Conservation (phyloP, 352 stramenopile species). For the Globisporangium orthogonon region DNA sequence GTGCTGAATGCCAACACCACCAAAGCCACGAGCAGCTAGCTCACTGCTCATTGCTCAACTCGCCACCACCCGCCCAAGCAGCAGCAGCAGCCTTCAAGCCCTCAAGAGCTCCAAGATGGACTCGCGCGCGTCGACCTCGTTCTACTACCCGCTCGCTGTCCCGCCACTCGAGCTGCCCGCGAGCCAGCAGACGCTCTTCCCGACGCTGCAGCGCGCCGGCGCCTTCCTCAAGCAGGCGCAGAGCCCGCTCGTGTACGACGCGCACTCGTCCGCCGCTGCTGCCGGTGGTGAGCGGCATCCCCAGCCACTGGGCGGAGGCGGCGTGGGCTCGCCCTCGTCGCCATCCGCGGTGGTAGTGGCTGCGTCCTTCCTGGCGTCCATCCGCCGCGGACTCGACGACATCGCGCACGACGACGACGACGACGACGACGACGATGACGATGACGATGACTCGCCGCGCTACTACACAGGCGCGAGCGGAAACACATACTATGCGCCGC, state of each 20-base stretch:
- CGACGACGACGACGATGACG: conserved; percentile 10
- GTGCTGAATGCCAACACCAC: background rate
- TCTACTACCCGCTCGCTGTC: conserved; percentile 8
- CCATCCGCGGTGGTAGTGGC: conserved; percentile 10
- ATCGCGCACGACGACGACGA: conserved; percentile 9
- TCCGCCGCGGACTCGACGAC: conserved; percentile 14
- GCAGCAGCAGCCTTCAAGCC: background rate
- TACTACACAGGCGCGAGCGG: conserved; percentile 14
- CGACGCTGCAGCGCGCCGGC: conserved; percentile 13
- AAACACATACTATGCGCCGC: conserved; percentile 16
- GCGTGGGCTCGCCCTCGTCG: conserved; percentile 6
- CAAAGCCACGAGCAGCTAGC: background rate
- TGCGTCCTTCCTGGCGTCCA: conserved; percentile 16
- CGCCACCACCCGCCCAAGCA: background rate
- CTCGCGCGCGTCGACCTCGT: background rate
- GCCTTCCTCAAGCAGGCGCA: conserved; percentile 16
- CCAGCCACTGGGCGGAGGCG: background rate
- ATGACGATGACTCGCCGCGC: conserved; percentile 5
- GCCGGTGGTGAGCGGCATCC: background rate
- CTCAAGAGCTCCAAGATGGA: background rate
- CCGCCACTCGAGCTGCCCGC: conserved; percentile 9
- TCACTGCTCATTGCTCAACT: conserved; percentile 11
- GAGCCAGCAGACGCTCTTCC: conserved; percentile 8
- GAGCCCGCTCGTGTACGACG: conserved; percentile 1
- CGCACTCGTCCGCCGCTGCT: background rate